These are phyloP conservation scores for Medicago ruthenica DNA, from an alignment of 306 rosid species.

Conservation along the genomic window DNA sequence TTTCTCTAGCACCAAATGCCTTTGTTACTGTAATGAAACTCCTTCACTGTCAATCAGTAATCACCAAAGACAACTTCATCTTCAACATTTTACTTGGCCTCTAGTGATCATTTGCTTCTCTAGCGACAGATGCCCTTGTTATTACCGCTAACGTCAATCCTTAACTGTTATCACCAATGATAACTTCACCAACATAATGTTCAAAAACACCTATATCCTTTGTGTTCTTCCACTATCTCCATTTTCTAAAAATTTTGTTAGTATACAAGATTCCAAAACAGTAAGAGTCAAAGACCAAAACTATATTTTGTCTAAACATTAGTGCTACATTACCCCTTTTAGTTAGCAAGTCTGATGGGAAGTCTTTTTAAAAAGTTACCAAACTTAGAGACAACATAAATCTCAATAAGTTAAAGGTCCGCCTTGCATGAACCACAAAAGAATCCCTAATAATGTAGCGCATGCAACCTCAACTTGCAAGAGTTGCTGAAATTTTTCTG, in stretches of 20 bases:
- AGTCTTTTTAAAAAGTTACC: no score
- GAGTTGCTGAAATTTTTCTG: background rate
- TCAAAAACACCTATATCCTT: slow-evolving; percentile 13
- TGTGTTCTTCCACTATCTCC: slow-evolving; percentile 12
- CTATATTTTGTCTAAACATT: background rate
- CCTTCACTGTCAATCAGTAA: slow-evolving; percentile 1
- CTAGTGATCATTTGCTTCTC: background rate
- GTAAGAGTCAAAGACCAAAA: background rate
- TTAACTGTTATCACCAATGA: slow-evolving; percentile 5
- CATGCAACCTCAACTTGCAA: background rate
- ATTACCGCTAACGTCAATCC: slow-evolving; percentile 7
- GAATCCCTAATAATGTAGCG: background rate
- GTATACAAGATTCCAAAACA: background rate
- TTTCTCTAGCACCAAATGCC: background rate
- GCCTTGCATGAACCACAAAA: background rate
- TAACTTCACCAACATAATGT: background rate
- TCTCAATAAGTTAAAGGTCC: background rate
- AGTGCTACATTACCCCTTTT: background rate
- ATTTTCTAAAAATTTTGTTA: slow-evolving; percentile 8
- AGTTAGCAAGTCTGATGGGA: background rate
- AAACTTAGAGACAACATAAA: no score
- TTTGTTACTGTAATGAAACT: background rate
- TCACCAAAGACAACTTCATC: slow-evolving; percentile 15
- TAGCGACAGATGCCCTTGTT: background rate
- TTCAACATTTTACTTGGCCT: background rate